Evolutionary conservation across 2,329 filamentous ascomycete species (phyloP).

Genomic region (Shiraia sp.): DNA sequence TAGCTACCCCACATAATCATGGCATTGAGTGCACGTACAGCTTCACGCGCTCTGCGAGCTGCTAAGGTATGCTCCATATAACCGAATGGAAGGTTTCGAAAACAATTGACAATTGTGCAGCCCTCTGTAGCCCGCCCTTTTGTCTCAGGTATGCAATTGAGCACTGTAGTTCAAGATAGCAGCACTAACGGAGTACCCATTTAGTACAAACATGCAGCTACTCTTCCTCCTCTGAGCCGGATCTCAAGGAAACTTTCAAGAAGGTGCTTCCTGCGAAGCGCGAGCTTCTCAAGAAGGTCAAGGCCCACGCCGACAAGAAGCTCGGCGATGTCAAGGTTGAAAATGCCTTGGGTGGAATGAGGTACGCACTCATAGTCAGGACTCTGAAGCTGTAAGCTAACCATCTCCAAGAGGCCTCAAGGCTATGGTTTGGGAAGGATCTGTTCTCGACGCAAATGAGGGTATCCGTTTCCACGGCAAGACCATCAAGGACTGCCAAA

Average conservation of each 20-base stretch:
- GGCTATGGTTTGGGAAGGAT: slow-evolving; percentile 98
- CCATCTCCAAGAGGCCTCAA: slow-evolving; percentile 69
- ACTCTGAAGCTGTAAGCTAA: slow-evolving; percentile 10
- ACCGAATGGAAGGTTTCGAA: neutral
- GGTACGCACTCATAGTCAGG: slow-evolving; percentile 49
- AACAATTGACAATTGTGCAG: slow-evolving; percentile 26
- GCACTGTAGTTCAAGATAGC: slow-evolving; percentile 1
- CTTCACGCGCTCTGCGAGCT: slow-evolving; percentile 65
- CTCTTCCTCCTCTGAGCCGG: slow-evolving; percentile 77
- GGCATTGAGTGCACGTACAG: slow-evolving; percentile 66
- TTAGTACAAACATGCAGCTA: slow-evolving; percentile 61
- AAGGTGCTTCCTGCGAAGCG: slow-evolving; percentile 88
- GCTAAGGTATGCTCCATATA: slow-evolving; percentile 59
- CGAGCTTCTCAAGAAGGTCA: slow-evolving; percentile 91
- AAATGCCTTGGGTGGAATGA: slow-evolving; percentile 95
- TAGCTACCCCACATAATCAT: slow-evolving; percentile 52
- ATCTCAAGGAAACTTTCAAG: slow-evolving; percentile 85
- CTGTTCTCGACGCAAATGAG: slow-evolving; percentile 93
- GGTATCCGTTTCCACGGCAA: slow-evolving; percentile 97
- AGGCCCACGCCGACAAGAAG: slow-evolving; percentile 77
- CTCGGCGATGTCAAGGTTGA: slow-evolving; percentile 93
- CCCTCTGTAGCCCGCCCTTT: slow-evolving; percentile 37
- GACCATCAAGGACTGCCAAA: slow-evolving; percentile 97
- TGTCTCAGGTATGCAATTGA: slow-evolving; percentile 42
- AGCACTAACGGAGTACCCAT: slow-evolving; percentile 15